These are phyloP conservation scores for Metschnikowia bowlesiae DNA, from an alignment of 805 yeast genomes.

Conservation along the genomic window DNA sequence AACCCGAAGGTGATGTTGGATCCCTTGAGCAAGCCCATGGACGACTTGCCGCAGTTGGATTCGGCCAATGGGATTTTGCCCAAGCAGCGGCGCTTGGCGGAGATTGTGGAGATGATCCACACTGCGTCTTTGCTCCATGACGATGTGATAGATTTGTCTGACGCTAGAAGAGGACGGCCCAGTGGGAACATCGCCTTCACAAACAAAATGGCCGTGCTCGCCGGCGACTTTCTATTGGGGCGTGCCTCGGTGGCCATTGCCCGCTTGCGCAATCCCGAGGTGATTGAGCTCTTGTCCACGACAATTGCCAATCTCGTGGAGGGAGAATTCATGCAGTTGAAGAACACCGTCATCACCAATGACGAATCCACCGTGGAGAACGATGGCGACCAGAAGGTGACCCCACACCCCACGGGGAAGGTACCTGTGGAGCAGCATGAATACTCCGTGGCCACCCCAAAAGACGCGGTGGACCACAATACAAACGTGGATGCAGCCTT, in stretches of 20 bases:
- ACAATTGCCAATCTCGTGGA: constrained; percentile 96
- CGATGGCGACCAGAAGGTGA: constrained; percentile 39
- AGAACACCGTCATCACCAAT: constrained; percentile 68
- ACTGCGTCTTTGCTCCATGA: constrained; percentile 94
- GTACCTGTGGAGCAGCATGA: constrained; percentile 60
- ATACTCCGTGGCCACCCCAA: constrained; percentile 41
- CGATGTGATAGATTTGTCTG: constrained; percentile 91
- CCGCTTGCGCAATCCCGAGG: constrained; percentile 92
- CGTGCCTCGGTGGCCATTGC: constrained; percentile 96
- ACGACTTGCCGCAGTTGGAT: constrained; percentile 55
- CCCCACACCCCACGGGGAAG: constrained; percentile 59
- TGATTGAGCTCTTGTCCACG: constrained; percentile 89
- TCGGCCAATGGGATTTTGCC: constrained; percentile 78
- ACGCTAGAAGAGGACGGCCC: constrained; percentile 83
- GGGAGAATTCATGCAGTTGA: constrained; percentile 98
- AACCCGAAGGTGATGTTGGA: constrained; percentile 79
- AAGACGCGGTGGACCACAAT: constrained; percentile 47
- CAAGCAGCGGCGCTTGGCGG: constrained; percentile 92
- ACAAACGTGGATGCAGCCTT: constrained; percentile 82
- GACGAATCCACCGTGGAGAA: constrained; percentile 48
- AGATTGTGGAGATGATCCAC: constrained; percentile 97
- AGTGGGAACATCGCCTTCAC: constrained; percentile 92
- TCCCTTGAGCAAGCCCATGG: constrained; percentile 80
- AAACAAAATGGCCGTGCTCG: constrained; percentile 95
- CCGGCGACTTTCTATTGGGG: constrained; percentile 93